Conservation (phyloP, 2,329 filamentous ascomycete species). For the Xylariaceae sp. region DNA sequence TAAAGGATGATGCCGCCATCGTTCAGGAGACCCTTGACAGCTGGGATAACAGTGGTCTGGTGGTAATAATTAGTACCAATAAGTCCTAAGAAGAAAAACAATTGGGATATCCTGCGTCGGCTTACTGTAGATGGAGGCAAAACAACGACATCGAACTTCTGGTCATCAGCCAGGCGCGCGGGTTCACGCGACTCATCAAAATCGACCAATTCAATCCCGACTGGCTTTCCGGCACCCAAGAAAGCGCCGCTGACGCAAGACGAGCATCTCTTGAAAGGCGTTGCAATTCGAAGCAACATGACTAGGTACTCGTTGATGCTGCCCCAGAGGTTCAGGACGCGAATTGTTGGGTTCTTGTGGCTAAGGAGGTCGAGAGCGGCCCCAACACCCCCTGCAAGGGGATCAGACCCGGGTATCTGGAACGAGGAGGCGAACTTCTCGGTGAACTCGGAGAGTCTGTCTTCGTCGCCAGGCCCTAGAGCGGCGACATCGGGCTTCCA, state of each 20-base stretch:
- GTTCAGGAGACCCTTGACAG: neutral
- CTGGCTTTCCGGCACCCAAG: neutral
- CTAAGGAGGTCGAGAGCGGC: neutral
- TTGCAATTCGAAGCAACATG: neutral
- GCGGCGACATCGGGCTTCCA: constrained; percentile 17
- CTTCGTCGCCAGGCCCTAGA: neutral
- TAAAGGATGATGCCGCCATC: neutral
- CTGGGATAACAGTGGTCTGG: neutral
- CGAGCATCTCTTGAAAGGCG: neutral
- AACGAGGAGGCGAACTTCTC: neutral
- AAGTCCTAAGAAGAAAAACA: neutral
- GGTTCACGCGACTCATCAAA: neutral
- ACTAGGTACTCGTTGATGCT: neutral
- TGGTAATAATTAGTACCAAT: neutral
- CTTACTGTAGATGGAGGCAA: neutral
- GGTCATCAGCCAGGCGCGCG: neutral
- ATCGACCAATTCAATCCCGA: neutral
- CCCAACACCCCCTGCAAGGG: neutral
- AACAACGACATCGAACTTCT: neutral
- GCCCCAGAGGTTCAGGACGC: neutral
- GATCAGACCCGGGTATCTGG: neutral
- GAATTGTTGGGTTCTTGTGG: neutral
- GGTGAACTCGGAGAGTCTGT: neutral
- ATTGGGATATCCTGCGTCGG: neutral
- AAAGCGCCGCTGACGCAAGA: neutral